Evolutionary conservation across 2,329 filamentous ascomycete genomes (phyloP).

Genomic region (Penicillium sp.): DNA sequence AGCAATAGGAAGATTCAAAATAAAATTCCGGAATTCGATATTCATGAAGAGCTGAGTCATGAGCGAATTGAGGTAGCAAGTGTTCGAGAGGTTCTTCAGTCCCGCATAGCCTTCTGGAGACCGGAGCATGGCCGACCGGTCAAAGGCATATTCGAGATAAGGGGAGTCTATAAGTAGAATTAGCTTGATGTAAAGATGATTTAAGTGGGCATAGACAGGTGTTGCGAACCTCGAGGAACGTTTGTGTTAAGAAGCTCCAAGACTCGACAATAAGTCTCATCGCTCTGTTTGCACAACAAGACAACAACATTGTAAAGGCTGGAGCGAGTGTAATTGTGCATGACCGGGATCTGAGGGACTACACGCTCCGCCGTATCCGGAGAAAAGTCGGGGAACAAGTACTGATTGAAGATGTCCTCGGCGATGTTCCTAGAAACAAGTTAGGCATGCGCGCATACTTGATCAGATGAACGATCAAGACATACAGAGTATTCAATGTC

Average conservation of each 20-base stretch:
- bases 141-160: conserved; percentile 61
- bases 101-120: conserved; percentile 81
- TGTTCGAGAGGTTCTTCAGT: conserved; percentile 88
- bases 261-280: conserved; percentile 51
- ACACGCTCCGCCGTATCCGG: conserved; percentile 30
- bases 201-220: neutral
- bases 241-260: conserved; percentile 54
- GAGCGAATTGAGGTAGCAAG: conserved; percentile 94
- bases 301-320: conserved; percentile 63
- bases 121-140: conserved; percentile 67
- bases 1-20: conserved; percentile 63
- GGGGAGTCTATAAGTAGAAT: neutral
- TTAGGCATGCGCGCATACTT: neutral
- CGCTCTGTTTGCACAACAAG: conserved; percentile 52
- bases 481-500: conserved; percentile 37
- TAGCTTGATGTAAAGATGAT: neutral
- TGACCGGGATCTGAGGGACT: conserved; percentile 46
- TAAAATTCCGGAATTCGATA: conserved; percentile 77
- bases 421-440: conserved; percentile 42
- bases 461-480: neutral
- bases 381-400: conserved; percentile 62
- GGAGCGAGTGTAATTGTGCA: conserved; percentile 57
- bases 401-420: conserved; percentile 58
- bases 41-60: conserved; percentile 98
- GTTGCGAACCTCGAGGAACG: conserved; percentile 49